These are phyloP conservation scores for Pichiaceae sp. DNA, from an alignment of 1,139 yeast genomes.

Conservation along the genomic window DNA sequence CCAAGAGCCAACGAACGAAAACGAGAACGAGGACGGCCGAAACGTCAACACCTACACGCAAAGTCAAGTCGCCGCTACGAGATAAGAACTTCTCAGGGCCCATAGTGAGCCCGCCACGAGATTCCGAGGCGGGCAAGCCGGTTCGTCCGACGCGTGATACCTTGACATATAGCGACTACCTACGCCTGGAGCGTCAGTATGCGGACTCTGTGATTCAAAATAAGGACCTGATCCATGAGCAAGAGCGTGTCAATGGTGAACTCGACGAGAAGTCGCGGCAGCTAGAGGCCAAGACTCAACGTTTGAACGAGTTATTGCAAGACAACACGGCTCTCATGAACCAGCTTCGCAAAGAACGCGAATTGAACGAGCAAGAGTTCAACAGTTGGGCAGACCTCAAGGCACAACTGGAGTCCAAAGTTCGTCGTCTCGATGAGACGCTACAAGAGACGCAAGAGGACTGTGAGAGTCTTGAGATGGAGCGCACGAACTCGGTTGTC, in stretches of 20 bases:
- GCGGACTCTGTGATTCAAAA: slow-evolving; percentile 23
- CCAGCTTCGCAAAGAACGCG: slow-evolving; percentile 22
- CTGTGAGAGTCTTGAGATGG: slow-evolving; percentile 21
- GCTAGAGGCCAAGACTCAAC: slow-evolving; percentile 16
- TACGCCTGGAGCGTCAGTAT: slow-evolving; percentile 21
- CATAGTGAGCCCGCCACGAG: slow-evolving; percentile 4
- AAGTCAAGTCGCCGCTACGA: neutral
- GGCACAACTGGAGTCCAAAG: slow-evolving; percentile 14
- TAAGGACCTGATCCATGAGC: slow-evolving; percentile 23
- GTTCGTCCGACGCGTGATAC: neutral
- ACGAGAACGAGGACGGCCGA: neutral
- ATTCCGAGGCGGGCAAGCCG: slow-evolving; percentile 5
- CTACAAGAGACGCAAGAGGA: slow-evolving; percentile 5
- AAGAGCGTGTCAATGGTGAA: slow-evolving; percentile 26
- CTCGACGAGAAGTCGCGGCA: slow-evolving; percentile 21
- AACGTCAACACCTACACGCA: neutral
- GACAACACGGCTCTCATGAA: slow-evolving; percentile 17
- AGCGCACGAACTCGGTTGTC: neutral
- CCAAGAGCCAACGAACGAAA: neutral
- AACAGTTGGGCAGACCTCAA: slow-evolving; percentile 20
- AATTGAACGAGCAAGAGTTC: slow-evolving; percentile 22
- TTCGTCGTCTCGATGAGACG: slow-evolving; percentile 9
- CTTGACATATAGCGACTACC: slow-evolving; percentile 3
- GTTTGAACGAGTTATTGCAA: slow-evolving; percentile 18
- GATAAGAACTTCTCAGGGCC: slow-evolving; percentile 3